phyloP scores from a whole-genome alignment of 495 filamentous ascomycete genomes.

The Penicillium canescens region DNA sequence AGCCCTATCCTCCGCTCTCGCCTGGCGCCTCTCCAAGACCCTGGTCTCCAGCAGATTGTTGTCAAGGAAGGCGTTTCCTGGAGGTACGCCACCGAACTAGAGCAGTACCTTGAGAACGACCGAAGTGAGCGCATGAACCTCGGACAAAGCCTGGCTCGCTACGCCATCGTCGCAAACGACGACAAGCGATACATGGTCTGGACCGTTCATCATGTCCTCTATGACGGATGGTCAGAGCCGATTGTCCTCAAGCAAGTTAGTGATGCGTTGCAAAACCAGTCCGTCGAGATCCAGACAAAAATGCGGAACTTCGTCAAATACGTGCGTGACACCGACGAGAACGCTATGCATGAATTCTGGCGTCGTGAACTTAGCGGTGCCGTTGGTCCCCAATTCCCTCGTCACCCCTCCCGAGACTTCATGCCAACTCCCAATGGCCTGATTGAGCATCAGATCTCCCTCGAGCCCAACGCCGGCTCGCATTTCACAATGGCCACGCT shows the following conservation, averaged over 20 bases:
- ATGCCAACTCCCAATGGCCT: constrained; percentile 53
- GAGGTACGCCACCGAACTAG: constrained; percentile 40
- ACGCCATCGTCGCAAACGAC: constrained; percentile 45
- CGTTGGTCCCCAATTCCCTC: constrained; percentile 56
- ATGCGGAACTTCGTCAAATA: constrained; percentile 48
- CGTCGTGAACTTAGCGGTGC: constrained; percentile 50
- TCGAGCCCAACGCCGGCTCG: constrained; percentile 35
- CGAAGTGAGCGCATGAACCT: constrained; percentile 51
- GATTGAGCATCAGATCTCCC: constrained; percentile 49
- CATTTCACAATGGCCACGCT: constrained; percentile 57
- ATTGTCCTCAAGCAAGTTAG: constrained; percentile 57
- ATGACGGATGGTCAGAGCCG: constrained; percentile 67
- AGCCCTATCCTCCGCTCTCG: constrained; percentile 60
- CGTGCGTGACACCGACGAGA: constrained; percentile 34
- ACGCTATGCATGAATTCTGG: constrained; percentile 43
- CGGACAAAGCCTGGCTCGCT: constrained; percentile 54
- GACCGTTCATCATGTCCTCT: constrained; percentile 68
- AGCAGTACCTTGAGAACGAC: constrained; percentile 51
- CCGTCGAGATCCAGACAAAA: constrained; percentile 21
- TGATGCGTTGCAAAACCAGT: constrained; percentile 26
- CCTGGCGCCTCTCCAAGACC: constrained; percentile 53
- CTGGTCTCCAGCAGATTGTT: constrained; percentile 60
- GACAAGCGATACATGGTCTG: constrained; percentile 52
- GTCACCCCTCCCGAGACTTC: constrained; percentile 54
- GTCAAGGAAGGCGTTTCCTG: constrained; percentile 46